Percentiles rank a stretch among this genome's conserved stretches.
Conservation (phyloP, 352 stramenopile species). For the Pythium grandisporangium region DNA sequence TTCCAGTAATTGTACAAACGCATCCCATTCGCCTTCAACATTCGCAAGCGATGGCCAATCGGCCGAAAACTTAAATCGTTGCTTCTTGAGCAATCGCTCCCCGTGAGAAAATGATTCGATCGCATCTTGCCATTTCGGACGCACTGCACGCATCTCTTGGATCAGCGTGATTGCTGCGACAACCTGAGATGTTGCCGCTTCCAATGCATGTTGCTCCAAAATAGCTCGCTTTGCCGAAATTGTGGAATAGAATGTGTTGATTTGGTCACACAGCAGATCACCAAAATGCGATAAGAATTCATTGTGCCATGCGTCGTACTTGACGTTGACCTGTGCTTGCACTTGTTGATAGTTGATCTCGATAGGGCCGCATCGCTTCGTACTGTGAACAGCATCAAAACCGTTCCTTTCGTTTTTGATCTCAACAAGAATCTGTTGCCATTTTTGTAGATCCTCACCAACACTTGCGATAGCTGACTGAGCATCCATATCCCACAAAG, state of each 20-base stretch:
- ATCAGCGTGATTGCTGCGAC: constrained; percentile 90
- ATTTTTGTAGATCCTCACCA: constrained; percentile 93
- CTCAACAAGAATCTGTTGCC: constrained; percentile 95
- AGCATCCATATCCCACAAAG: constrained; percentile 98
- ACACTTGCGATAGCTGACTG: constrained; percentile 89
- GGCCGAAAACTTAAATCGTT: constrained; percentile 91
- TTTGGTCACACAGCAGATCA: constrained; percentile 89
- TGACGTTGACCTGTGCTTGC: constrained; percentile 93
- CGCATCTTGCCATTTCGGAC: constrained; percentile 52
- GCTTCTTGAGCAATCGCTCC: constrained; percentile 94
- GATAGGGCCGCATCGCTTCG: constrained; percentile 87
- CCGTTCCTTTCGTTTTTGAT: constrained; percentile 92
- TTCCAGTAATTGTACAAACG: constrained; percentile 87
- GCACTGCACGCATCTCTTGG: constrained; percentile 79
- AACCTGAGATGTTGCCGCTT: constrained; percentile 94
- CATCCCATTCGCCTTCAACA: constrained; percentile 95
- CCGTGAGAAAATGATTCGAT: constrained; percentile 90
- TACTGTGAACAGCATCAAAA: constrained; percentile 90
- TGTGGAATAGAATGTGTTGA: constrained; percentile 83
- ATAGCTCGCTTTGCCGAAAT: constrained; percentile 78
- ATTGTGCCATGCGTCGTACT: constrained; percentile 99
- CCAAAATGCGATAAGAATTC: constrained; percentile 96
- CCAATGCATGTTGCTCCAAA: constrained; percentile 93
- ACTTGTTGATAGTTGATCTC: constrained; percentile 90
- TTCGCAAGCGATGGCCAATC: constrained; percentile 97